Evolutionary conservation across 2,329 filamentous ascomycete species (phyloP), one percentile per base, ranked within the genome.

Genomic region (Byssochlamys sp.): DNA sequence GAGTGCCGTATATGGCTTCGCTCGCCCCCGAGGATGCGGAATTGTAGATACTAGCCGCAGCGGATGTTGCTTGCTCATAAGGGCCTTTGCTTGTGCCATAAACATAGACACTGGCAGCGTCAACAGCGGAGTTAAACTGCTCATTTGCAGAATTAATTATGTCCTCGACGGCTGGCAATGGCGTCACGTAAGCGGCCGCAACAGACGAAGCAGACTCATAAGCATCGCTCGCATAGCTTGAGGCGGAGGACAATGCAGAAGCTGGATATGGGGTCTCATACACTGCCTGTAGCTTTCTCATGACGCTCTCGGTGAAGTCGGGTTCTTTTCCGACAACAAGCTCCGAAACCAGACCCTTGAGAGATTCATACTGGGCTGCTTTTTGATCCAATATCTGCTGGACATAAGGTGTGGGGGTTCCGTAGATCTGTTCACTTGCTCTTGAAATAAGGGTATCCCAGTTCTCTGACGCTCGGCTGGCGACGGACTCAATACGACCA

Each of bases 281-380:
- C 0, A 84, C 88, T 2, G 82, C 85, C 57, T 83, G 82, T 11
- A 95, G 79, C 55, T 87, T 83, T 55, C 78, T 84, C 73, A 90
- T 84, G 2, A 92, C 87, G 59, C 88, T 91, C 67, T 95, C 88
- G 0, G 87, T 91, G 66, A 90, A 95, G 12, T 85, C 84, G 0
- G 89, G 86, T 68, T 95, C 90, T 70, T 87, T 90, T 55, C 88
- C 90, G 48, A 81, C 75, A 12, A 95, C 78, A 1, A 95, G 77
- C 71, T 95, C 90, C 1, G 87, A 88, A 12, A 95, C 80, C 1
- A 94, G 80, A 11, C 81, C 83, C 68, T 86, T 84, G 4, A 95
- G 81, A 27, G 84, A 84, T 4, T 82, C 81, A 63, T 89, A 91
- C 65, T 90, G 86, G 53, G 81, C 78, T 4, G 78, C 77, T 0